Evolutionary conservation across 805 yeast species (phyloP).

Genomic region (Saccharomycopsis capsularis): DNA sequence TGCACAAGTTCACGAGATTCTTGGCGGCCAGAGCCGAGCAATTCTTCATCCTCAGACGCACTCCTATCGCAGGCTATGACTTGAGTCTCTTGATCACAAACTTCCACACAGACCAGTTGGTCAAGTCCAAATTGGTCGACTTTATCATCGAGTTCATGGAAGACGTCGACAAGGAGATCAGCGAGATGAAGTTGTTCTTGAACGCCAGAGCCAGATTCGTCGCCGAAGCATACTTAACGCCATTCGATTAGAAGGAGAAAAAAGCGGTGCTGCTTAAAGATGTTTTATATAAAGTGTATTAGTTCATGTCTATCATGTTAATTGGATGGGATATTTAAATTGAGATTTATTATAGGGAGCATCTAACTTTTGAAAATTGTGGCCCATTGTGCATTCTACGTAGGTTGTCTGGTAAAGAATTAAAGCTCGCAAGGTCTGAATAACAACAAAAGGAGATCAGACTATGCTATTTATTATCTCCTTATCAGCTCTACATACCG

Average conservation of each 20-base stretch:
- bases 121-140: conserved; percentile 91
- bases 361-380: too few species aligned
- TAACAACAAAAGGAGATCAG: too few species aligned
- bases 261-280: too few species aligned
- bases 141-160: conserved; percentile 98
- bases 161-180: conserved; percentile 96
- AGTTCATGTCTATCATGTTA: too few species aligned
- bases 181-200: conserved; percentile 94
- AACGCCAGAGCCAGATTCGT: conserved; percentile 97
- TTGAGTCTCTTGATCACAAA: conserved; percentile 90
- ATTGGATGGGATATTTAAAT: too few species aligned
- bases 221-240: conserved; percentile 91
- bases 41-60: conserved; percentile 85
- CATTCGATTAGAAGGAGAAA: conserved; percentile 69
- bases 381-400: too few species aligned
- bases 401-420: too few species aligned
- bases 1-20: conserved; percentile 89
- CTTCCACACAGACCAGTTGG: conserved; percentile 91
- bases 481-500: too few species aligned
- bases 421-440: too few species aligned
- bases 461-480: too few species aligned
- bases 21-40: conserved; percentile 93
- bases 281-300: too few species aligned
- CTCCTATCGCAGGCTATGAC: conserved; percentile 85
- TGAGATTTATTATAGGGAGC: too few species aligned